Base-by-base conservation (phyloP, 495 filamentous ascomycete species). In the Amniculicola lignicola region DNA sequence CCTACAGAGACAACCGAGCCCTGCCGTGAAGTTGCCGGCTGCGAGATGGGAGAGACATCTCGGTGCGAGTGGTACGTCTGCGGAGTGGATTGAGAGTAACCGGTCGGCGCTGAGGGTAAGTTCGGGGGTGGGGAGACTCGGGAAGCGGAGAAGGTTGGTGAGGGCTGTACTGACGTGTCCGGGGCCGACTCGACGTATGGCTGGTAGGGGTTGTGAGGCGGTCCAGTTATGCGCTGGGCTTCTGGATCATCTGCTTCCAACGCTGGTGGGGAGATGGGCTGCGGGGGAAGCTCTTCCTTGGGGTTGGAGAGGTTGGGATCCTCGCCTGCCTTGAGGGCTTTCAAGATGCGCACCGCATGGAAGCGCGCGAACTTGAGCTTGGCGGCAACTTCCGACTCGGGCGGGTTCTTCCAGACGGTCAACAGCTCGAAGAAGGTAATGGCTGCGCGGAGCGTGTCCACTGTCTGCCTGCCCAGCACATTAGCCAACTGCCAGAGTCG, bases 351-450 rank as follows among this genome's bases (percentile, higher is more conserved):
- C 11, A 92, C 69, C 12, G 93, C 90, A 69, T 99, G 95, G 77
- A 87, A 97, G 70, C 97, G 97, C 33, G 92, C 89, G 69, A 86
- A 99, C 68, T 91, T 96, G 69, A 90, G 88, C 73, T 95, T 95
- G 21, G 88, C 82, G 36, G 82, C 80, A 42, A 86, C 82, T 65
- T 98, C 93, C 12, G 77, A 67, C 43, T 95, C 88, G 23, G 81
- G 73, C 3, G 80, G 67, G 0, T 82, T 85, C 86, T 83, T 86
- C 87, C 92, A 99, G 42, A 94, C 86, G 48, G 86, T 84, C 38
- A 85, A 79, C 16, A 97, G 74, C 61, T 97, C 89, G 51, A 97
- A 82, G 69, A 99, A 96, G 0, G 87, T 92, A 0, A 86, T 85
- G 0, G 94, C 90, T 18, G 93, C 94, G 66, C 85, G 82, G 63